A percentile compares a stretch with the other conserved stretches of the same genome.
These are phyloP conservation scores for Pseudogymnoascus sp. DNA, from an alignment of 2,329 filamentous ascomycete species.

Conservation along the genomic window DNA sequence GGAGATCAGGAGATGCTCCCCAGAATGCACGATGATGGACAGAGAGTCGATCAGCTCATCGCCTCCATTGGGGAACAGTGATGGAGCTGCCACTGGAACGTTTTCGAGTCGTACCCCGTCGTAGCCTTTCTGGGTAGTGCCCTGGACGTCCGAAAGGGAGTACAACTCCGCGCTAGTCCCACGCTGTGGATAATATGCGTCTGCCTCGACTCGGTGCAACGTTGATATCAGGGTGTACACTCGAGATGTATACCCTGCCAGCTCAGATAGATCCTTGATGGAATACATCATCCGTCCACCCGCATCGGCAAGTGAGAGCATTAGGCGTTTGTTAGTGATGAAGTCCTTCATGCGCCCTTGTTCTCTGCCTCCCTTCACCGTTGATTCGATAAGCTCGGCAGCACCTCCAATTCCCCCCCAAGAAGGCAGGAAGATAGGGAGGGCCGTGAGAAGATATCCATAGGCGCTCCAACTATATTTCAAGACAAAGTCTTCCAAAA, in stretches of 20 bases:
- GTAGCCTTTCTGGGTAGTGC: slow-evolving; percentile 88
- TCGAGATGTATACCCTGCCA: slow-evolving; percentile 90
- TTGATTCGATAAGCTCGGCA: slow-evolving; percentile 51
- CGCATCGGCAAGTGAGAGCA: slow-evolving; percentile 93
- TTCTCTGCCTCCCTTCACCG: slow-evolving; percentile 53
- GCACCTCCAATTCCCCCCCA: slow-evolving; percentile 80
- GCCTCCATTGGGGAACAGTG: slow-evolving; percentile 79
- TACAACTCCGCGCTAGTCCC: slow-evolving; percentile 69
- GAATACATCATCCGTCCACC: slow-evolving; percentile 99
- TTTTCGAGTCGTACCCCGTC: slow-evolving; percentile 90
- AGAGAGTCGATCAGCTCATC: slow-evolving; percentile 85
- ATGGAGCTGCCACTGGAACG: slow-evolving; percentile 84
- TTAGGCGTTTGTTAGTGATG: slow-evolving; percentile 96
- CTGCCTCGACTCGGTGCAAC: slow-evolving; percentile 83
- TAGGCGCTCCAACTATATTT: slow-evolving; percentile 99
- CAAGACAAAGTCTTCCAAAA: slow-evolving; percentile 93
- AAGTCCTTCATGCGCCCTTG: slow-evolving; percentile 93
- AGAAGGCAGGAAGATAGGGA: slow-evolving; percentile 88
- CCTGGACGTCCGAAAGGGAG: slow-evolving; percentile 84
- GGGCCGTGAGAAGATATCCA: slow-evolving; percentile 84
- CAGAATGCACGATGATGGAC: slow-evolving; percentile 79
- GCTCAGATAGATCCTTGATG: slow-evolving; percentile 93
- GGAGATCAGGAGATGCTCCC: slow-evolving; percentile 91
- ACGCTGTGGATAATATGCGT: slow-evolving; percentile 67
- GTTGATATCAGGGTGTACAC: slow-evolving; percentile 95